A percentile compares a stretch with the other conserved stretches of the same genome.
Evolutionary conservation across 495 filamentous ascomycete genomes (phyloP).

Genomic region (Bacidia rubella): DNA sequence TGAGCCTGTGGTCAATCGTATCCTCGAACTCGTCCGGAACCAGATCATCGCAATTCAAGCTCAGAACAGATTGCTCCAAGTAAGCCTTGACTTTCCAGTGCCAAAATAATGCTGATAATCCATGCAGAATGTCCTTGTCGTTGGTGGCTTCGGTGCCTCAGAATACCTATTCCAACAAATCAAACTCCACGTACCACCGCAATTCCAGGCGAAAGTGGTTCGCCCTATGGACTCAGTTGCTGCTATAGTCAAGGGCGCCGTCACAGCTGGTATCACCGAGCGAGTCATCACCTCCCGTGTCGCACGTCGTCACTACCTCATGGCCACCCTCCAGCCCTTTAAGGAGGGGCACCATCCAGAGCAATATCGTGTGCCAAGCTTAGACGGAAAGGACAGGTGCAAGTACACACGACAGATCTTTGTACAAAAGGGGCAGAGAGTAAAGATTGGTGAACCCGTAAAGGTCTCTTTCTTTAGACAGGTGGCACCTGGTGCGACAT

Average conservation of each 20-base stretch:
- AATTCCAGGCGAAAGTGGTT: slow-evolving; percentile 67
- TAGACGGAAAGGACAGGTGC: slow-evolving; percentile 95
- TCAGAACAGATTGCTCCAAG: slow-evolving; percentile 58
- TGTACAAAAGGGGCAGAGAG: slow-evolving; percentile 94
- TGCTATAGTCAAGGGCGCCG: slow-evolving; percentile 68
- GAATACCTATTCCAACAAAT: slow-evolving; percentile 79
- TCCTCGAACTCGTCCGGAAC: slow-evolving; percentile 63
- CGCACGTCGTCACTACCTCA: slow-evolving; percentile 95
- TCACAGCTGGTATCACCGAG: slow-evolving; percentile 89
- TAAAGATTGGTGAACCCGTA: slow-evolving; percentile 97
- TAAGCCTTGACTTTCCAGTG: slow-evolving; percentile 22
- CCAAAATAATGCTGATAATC: slow-evolving; percentile 15
- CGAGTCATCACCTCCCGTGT: slow-evolving; percentile 93
- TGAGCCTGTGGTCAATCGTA: slow-evolving; percentile 66
- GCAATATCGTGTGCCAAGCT: slow-evolving; percentile 88
- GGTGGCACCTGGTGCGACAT: slow-evolving; percentile 88
- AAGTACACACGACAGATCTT: slow-evolving; percentile 99
- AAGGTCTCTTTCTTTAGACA: slow-evolving; percentile 99
- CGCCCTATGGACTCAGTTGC: slow-evolving; percentile 77
- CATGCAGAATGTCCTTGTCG: slow-evolving; percentile 55
- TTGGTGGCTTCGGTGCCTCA: slow-evolving; percentile 68
- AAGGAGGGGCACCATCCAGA: slow-evolving; percentile 98
- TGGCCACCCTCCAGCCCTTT: slow-evolving; percentile 97
- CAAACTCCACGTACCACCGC: slow-evolving; percentile 63
- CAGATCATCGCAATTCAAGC: slow-evolving; percentile 74